Percentiles rank a stretch among this genome's conserved stretches.
Evolutionary conservation across 176 grass and related monocot species (phyloP).

Genomic region (Pharus latifolius): DNA sequence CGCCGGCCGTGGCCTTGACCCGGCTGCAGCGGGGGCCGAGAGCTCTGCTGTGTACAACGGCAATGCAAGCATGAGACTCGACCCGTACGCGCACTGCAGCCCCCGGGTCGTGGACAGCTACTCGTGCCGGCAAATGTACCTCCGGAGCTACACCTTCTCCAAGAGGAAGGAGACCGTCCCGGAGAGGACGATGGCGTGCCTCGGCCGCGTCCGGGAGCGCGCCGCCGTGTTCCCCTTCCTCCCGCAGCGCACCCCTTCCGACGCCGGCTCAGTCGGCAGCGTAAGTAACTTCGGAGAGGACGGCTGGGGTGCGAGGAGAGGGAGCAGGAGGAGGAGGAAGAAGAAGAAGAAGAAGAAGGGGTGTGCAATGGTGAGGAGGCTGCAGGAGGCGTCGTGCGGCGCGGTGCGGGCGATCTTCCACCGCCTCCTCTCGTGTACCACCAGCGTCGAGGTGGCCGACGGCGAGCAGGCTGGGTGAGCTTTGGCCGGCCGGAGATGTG

Average conservation of each 20-base stretch:
- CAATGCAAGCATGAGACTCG: constrained; percentile 2
- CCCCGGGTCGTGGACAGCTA: constrained; percentile 83
- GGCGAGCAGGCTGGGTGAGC: neutral
- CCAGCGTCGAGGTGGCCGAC: constrained; percentile 68
- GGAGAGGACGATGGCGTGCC: constrained; percentile 63
- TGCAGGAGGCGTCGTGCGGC: constrained; percentile 44
- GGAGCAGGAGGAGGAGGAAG: neutral
- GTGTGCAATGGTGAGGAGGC: constrained; percentile 24
- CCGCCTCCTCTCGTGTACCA: constrained; percentile 59
- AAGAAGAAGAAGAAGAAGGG: constrained; percentile 19
- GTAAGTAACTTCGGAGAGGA: neutral
- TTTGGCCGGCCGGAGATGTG: no score
- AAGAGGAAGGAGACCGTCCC: constrained; percentile 72
- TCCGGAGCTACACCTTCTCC: constrained; percentile 96
- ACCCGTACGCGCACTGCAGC: neutral
- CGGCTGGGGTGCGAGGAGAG: neutral
- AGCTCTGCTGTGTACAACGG: no score
- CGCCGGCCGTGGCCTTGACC: neutral
- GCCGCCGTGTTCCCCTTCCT: constrained; percentile 48
- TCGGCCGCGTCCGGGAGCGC: constrained; percentile 50
- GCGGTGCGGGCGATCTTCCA: constrained; percentile 44
- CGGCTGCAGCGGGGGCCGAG: no score
- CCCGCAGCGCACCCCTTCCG: neutral
- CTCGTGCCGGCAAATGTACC: constrained; percentile 92
- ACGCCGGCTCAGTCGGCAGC: constrained; percentile 18